phyloP scores from a whole-genome alignment of 306 rosid genomes.

The Lablab purpureus region DNA sequence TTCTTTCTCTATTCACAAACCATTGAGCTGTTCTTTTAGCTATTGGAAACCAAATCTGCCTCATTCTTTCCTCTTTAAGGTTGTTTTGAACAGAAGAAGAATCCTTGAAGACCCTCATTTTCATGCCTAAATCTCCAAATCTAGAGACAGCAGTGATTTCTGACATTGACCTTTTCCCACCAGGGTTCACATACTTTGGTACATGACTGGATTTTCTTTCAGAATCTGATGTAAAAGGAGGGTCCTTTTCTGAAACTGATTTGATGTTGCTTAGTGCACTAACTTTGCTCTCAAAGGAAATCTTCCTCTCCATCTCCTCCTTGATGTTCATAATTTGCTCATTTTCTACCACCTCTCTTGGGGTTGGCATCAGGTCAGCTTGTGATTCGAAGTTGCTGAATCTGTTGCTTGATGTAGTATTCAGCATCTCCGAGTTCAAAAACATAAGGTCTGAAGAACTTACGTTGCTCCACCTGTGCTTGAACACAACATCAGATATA shows the following conservation, averaged over 20 bases:
- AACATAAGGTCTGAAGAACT: constrained; percentile 90
- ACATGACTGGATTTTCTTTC: constrained; percentile 24
- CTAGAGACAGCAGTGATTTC: constrained; percentile 81
- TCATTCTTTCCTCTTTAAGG: constrained; percentile 67
- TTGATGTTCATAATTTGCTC: constrained; percentile 59
- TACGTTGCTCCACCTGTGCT: constrained; percentile 88
- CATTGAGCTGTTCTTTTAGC: constrained; percentile 88
- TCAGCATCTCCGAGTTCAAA: constrained; percentile 81
- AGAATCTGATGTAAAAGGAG: constrained; percentile 43
- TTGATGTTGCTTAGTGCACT: constrained; percentile 45
- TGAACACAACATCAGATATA: constrained; percentile 75
- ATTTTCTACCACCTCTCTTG: constrained; percentile 40
- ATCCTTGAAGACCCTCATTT: constrained; percentile 43
- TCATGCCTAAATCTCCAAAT: constrained; percentile 58
- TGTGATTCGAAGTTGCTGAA: constrained; percentile 55
- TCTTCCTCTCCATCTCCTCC: constrained; percentile 76
- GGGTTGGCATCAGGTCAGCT: background rate
- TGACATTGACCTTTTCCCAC: constrained; percentile 79
- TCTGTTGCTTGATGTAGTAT: constrained; percentile 65
- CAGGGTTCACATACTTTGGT: constrained; percentile 51
- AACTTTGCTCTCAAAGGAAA: constrained; percentile 68
- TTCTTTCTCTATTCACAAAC: constrained; percentile 90
- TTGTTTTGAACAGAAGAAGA: constrained; percentile 56
- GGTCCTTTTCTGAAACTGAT: constrained; percentile 43
- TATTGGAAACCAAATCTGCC: constrained; percentile 86